These are phyloP conservation scores for Fusarium sp. DNA, from an alignment of 2,329 filamentous ascomycete species.

Conservation along the genomic window DNA sequence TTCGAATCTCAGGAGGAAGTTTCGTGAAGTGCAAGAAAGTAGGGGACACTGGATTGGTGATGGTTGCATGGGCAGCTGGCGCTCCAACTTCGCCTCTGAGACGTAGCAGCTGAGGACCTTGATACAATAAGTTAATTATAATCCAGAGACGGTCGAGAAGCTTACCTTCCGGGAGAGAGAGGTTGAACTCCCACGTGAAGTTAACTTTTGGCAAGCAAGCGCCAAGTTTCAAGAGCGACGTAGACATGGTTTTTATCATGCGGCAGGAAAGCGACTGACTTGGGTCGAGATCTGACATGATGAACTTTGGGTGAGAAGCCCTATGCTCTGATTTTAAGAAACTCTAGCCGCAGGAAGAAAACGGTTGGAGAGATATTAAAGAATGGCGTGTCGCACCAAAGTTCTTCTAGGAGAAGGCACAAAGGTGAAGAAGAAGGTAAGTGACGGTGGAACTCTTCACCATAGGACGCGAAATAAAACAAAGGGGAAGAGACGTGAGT, in stretches of 20 bases:
- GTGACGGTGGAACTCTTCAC: too few relatives aligned
- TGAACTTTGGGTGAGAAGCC: background rate
- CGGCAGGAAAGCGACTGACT: background rate
- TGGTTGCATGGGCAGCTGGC: background rate
- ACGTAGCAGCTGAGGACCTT: slow-evolving; percentile 1
- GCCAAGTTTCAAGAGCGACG: background rate
- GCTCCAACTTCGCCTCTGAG: background rate
- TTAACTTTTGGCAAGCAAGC: background rate
- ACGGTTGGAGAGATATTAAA: too few relatives aligned
- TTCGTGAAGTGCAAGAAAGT: slow-evolving; percentile 7
- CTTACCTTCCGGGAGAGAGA: background rate
- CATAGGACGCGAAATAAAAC: too few relatives aligned
- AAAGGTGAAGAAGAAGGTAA: too few relatives aligned
- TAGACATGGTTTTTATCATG: background rate
- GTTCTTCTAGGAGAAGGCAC: too few relatives aligned
- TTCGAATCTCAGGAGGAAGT: slow-evolving; percentile 10
- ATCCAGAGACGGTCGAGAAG: rapidly evolving
- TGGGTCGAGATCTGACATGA: background rate
- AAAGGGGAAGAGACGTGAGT: too few relatives aligned
- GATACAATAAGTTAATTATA: background rate
- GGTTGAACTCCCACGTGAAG: background rate
- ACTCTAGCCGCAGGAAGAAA: too few relatives aligned
- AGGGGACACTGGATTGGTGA: background rate
- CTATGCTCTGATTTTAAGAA: too few relatives aligned
- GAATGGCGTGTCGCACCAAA: too few relatives aligned